phyloP scores from a whole-genome alignment of 2,329 filamentous ascomycete genomes.

The Blastomyces parvus region DNA sequence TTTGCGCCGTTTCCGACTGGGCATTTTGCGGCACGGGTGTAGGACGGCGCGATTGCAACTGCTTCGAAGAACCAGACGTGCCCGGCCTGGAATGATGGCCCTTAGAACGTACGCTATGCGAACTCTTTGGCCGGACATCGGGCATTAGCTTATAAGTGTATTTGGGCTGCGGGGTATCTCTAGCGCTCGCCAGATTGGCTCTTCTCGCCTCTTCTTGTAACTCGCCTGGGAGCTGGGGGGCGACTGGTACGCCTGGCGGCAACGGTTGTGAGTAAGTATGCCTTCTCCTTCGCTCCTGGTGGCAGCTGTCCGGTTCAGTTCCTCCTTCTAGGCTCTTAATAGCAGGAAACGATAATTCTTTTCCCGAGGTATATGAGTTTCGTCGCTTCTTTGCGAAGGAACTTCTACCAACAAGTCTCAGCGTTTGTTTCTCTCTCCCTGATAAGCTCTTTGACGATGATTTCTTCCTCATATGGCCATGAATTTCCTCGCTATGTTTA shows the following conservation, averaged over 20 bases:
- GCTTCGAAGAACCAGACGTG: conserved; percentile 9
- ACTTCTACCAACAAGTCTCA: conserved; percentile 24
- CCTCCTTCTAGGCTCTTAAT: conserved; percentile 14
- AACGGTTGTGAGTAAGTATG: conserved; percentile 34
- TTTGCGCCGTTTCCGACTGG: background rate
- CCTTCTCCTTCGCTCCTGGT: conserved; percentile 24
- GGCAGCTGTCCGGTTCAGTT: conserved; percentile 14
- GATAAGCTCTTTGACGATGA: conserved; percentile 21
- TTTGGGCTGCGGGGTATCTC: conserved; percentile 4
- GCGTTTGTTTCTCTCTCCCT: conserved; percentile 25
- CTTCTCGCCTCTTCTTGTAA: conserved; percentile 4
- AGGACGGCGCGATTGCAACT: background rate
- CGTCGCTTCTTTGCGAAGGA: conserved; percentile 25
- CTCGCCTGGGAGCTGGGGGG: background rate
- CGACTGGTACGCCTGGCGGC: background rate
- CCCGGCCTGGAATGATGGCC: conserved; percentile 8
- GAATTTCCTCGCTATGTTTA: conserved; percentile 8
- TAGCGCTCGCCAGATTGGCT: background rate
- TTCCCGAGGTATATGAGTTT: conserved; percentile 17
- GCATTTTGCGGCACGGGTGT: background rate
- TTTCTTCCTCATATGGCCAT: conserved; percentile 11
- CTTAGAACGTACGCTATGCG: conserved; percentile 12
- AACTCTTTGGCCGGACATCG: conserved; percentile 10
- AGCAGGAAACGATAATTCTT: conserved; percentile 17
- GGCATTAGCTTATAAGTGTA: conserved; percentile 9